Base-by-base conservation (phyloP, 371 early-diverging fungal species). In the Mucor piriformis region DNA sequence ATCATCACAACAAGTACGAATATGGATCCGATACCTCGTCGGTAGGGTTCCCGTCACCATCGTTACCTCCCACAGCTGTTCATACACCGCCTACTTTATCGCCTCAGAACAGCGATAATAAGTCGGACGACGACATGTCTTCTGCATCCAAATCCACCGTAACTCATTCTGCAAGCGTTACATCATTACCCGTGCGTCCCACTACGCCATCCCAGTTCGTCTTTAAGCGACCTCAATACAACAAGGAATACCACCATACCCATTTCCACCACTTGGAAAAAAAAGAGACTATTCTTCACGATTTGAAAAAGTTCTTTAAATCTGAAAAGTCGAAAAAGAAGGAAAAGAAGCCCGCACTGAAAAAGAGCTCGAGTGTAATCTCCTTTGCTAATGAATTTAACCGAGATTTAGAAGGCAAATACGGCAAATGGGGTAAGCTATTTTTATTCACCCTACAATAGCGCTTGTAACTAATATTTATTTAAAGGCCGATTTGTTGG, bases 401-500 rank as follows among this genome's bases (percentile, higher is more conserved):
- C 52, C 51, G 54, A 16, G 54, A 67, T 50, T 35, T 71, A 8
- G 67, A 71, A 64, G 66, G 63, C 27, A 56, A 50, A 54, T 71
- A 71, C 47, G 72, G 72, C 33, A 67, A 71, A 51, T 67, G 67
- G 67, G 72, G 72, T 71, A 61, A 60, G 38, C 15, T 53, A 32
- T 12, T 23, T 20, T 16, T 29, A 15, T 40, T 16, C 6, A 27
- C n/a, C 21, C n/a, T 10, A 11, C 5, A 3, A 44, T 12, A 24
- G 13, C 10, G 16, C 12, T 29, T 16, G 33, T 2, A 13, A 12
- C 12, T 33, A 32, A 50, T 38, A 25, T 8, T 13, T 23, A 1
- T 35, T 35, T 13, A 3, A 23, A 38, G 84, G 84, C 48, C 85
- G 83, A 54, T 84, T 86, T 53, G 83, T 92, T 24, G 92, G 92